Conservation (phyloP, 176 grass and related monocot species). For the Canna indica region DNA sequence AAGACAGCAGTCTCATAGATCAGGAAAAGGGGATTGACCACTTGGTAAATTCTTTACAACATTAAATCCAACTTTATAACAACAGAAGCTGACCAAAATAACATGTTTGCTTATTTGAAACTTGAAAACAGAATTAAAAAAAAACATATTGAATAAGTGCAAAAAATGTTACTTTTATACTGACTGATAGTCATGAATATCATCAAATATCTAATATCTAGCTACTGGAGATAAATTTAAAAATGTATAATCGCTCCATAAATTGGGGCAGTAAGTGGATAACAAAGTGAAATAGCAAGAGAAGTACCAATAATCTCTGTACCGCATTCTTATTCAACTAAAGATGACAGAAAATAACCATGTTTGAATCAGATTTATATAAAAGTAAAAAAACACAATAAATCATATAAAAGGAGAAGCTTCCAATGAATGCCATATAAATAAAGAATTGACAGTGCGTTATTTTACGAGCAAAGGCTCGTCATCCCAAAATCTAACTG, state of each 20-base stretch:
- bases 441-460: neutral
- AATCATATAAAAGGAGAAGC: neutral
- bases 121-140: neutral
- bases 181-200: too few relatives aligned
- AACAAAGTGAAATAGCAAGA: neutral
- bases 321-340: neutral
- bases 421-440: neutral
- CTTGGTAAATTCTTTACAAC: too few relatives aligned
- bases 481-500: neutral
- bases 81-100: too few relatives aligned
- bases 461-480: neutral
- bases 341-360: neutral
- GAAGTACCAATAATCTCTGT: neutral
- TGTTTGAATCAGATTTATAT: neutral
- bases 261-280: neutral
- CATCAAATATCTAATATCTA: too few relatives aligned
- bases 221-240: neutral
- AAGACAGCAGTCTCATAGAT: too few relatives aligned
- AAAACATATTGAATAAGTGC: neutral
- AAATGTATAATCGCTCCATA: neutral
- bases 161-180: too few relatives aligned
- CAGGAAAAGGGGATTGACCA: too few relatives aligned
- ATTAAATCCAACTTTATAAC: too few relatives aligned
- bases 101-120: neutral
- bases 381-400: neutral